Evolutionary conservation across 148 eudicot species (phyloP), one percentile per base, ranked within the genome.

Genomic region (Vaccinium myrtillus): DNA sequence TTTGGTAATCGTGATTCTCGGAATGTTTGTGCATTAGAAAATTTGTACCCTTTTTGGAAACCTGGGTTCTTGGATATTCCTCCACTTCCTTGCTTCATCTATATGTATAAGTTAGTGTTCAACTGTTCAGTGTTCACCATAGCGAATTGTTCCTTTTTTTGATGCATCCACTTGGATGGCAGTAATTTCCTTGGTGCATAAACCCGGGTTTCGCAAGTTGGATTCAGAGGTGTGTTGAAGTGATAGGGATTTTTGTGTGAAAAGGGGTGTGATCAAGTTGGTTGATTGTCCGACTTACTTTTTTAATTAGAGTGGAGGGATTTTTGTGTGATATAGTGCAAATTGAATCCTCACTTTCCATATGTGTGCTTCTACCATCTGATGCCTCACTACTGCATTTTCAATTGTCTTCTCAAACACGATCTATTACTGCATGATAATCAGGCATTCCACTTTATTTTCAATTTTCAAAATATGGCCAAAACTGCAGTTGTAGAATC

Each of bases 381-480:
- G 58, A 77, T 78, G 81, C 83, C 83, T 59, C 30, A 21, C 23
- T 67, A 48, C 16, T 81, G 74, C 54, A 59, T 61, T 54, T 59
- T 32, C 56, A 12, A 14, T 8, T 43, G 30, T 43, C 21, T 59
- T 4, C 55, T 77, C 14, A 8, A 9, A 11, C 30, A 46, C 0
- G 8, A 36, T 75, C 48, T 43, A 43, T 75, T 75, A 4, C 21
- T 43, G 71, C 71, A 23, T 13, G 32, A 27, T 65, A 30, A 67
- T n/a, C 5, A 3, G 71, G 11, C 71, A 23, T 75, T 75, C 2
- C 6, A 6, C 10, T 75, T 39, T 43, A 16, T 75, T 43, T 75
- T 21, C 67, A 61, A 21, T 21, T 61, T 10, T 21, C n/a, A 25
- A 61, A 61, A 61, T 61, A 43, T 15, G 50, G 46, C 25, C 58